Evolutionary conservation across 371 early-diverging fungal genomes (phyloP), one percentile per base, ranked within the genome.

Genomic region (Fennellomyces sp.): DNA sequence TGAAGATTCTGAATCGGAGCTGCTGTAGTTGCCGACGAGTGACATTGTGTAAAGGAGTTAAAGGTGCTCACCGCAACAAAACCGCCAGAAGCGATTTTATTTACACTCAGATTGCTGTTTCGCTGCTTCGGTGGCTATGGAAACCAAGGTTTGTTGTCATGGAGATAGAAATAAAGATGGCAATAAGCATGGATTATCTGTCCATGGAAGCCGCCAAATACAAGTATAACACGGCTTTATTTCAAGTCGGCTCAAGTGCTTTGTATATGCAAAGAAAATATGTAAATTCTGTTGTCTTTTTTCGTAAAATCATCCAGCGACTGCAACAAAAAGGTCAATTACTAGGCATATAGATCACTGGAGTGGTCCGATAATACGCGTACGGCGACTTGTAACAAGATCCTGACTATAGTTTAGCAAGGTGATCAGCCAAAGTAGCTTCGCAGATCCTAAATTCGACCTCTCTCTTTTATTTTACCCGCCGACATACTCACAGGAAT

Each of bases 1-100:
- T 13, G 64, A 64, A 10, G 41, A 35, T 45, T 64, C 64, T 36
- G 64, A 64, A 49, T 64, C 64, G 21, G 64, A 64, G 38, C 59
- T 58, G 35, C 64, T 45, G 30, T 64, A 64, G 35, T 64, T 54
- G 29, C 57, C 42, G 19, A 64, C 64, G 15, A 64, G 59, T 58
- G 64, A 58, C 64, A 64, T 64, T 28, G 25, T 29, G 15, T 39
- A 33, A 23, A 2, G 39, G 1, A 1, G 35, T 5, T 12, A n/a
- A 4, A 38, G 38, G 7, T 6, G 0, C 36, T 8, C n/a, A 36
- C 10, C 10, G n/a, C 36, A 36, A 36, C n/a, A 36, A 36, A 36
- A 36, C 11, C n/a, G 11, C 36, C n/a, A 36, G 11, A 11, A n/a
- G 10, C 10, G 36, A 36, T n/a, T n/a, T n/a, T 36, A n/a, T 36